phyloP scores from a whole-genome alignment of 2,329 filamentous ascomycete species.

The Neofusicoccum kwambonambiense region DNA sequence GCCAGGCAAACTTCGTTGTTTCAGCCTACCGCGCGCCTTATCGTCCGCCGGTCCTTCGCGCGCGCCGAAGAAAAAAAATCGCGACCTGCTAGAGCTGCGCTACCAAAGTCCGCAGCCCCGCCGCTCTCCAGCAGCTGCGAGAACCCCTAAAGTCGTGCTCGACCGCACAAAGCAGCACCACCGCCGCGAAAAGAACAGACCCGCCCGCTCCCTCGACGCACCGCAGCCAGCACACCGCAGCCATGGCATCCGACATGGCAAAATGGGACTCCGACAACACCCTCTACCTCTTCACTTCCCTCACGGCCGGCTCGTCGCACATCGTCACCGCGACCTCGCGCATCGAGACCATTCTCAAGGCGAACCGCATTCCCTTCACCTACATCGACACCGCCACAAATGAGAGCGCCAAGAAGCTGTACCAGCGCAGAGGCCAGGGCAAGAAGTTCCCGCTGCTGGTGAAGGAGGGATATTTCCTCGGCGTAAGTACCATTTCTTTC shows the following conservation, averaged over 20 bases:
- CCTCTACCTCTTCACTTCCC: constrained; percentile 93
- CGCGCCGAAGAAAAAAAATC: not conserved
- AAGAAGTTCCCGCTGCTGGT: constrained; percentile 87
- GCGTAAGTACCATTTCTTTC: constrained; percentile 57
- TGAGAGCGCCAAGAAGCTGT: constrained; percentile 82
- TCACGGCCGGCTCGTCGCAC: constrained; percentile 92
- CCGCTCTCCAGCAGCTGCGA: not conserved
- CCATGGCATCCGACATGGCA: constrained; percentile 40
- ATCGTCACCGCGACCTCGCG: constrained; percentile 95
- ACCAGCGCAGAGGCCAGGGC: constrained; percentile 79
- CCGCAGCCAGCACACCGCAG: not conserved
- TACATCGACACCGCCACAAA: constrained; percentile 89
- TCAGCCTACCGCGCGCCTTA: constrained; percentile 10
- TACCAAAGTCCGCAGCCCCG: not conserved
- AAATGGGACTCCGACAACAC: constrained; percentile 47
- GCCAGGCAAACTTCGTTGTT: constrained; percentile 6
- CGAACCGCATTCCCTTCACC: constrained; percentile 91
- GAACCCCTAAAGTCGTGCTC: not conserved
- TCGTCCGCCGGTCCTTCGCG: not conserved
- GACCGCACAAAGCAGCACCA: too few relatives aligned
- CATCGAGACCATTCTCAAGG: constrained; percentile 92
- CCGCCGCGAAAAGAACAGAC: not conserved
- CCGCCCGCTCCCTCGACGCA: not conserved
- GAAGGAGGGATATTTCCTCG: constrained; percentile 80
- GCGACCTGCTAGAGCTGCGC: not conserved